Base-by-base conservation (phyloP, 495 filamentous ascomycete genomes). In the Melanomma pulvis-pyrius region DNA sequence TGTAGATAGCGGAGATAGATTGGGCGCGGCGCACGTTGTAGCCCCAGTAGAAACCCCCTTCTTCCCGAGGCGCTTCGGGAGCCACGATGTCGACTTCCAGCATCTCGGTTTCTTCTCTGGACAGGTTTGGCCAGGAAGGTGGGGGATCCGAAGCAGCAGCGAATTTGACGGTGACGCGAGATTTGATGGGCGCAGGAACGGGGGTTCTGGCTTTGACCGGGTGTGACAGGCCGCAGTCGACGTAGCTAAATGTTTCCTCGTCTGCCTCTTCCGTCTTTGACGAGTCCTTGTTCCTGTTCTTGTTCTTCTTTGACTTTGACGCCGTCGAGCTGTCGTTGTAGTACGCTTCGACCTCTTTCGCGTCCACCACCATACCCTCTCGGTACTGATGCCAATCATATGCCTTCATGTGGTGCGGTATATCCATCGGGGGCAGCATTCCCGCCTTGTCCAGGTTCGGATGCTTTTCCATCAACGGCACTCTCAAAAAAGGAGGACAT, bases 21-120 rank as follows among this genome's bases (percentile, higher is more conserved):
- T 74, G 59, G 19, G 85, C 84, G 32, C 79, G 81, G 3, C 90
- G 83, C 11, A 88, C 81, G 13, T 73, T 82, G 73, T 86, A 92
- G 49, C 90, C 90, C 90, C 89, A 92, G 74, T 91, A 92, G 74
- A 88, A 90, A 6, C 90, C 90, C 0, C 72, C 81, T 53, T 90
- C 83, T 29, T 86, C 83, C 30, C 90, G 80, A 0, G 90, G 90
- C 5, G 78, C 76, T 34, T 79, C 75, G 0, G 88, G 87, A 49
- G 82, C 79, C 2, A 90, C 84, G 3, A 84, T 80, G 63, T 86
- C 81, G 3, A 81, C 84, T 7, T 61, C 47, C 1, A 74, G 63
- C 9, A 24, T 63, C 32, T 36, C 52, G 64, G 54, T 26, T 12
- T 65, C 47, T n/a, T 34, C 36, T 28, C 32, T 24, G 1, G 59